phyloP scores from a whole-genome alignment of 2,329 filamentous ascomycete genomes.

The Metarhizium rileyi region DNA sequence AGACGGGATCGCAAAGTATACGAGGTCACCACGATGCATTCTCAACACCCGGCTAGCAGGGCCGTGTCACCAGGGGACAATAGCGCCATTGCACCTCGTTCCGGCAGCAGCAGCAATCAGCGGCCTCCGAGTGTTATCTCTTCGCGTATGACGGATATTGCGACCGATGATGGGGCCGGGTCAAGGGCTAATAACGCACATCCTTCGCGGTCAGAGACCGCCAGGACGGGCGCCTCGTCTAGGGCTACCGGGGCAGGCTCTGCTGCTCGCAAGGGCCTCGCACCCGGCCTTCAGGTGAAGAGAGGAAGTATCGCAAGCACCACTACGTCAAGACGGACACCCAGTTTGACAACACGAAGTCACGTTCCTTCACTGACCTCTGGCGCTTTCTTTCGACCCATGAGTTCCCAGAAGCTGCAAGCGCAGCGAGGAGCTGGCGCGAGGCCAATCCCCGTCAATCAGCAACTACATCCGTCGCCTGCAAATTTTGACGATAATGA shows the following conservation, averaged over 20 bases:
- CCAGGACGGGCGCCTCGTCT: constrained; percentile 36
- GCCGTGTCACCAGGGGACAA: constrained; percentile 29
- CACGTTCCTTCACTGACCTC: constrained; percentile 86
- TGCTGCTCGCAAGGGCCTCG: constrained; percentile 42
- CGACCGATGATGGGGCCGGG: constrained; percentile 44
- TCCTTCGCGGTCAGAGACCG: constrained; percentile 44
- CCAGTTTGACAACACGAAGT: constrained; percentile 63
- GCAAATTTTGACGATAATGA: constrained; percentile 29
- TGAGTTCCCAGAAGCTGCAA: constrained; percentile 93
- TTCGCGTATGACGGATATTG: constrained; percentile 60
- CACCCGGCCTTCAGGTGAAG: constrained; percentile 33
- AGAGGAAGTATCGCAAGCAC: constrained; percentile 32
- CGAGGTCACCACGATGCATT: constrained; percentile 24
- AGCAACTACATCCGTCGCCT: constrained; percentile 20
- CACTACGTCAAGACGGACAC: constrained; percentile 37
- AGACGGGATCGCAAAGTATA: neutral
- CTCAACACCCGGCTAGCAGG: constrained; percentile 24
- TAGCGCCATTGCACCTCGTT: constrained; percentile 26
- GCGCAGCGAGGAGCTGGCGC: constrained; percentile 63
- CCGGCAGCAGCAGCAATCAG: constrained; percentile 24
- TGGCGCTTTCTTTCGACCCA: constrained; percentile 87
- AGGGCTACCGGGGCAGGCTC: constrained; percentile 42
- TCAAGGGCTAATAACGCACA: constrained; percentile 31
- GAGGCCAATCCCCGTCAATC: constrained; percentile 32
- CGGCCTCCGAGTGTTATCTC: constrained; percentile 58